Percentiles rank a stretch among this genome's conserved stretches.
phyloP scores from a whole-genome alignment of 768 basidiomycete species.

The Trametes cinnabarina region DNA sequence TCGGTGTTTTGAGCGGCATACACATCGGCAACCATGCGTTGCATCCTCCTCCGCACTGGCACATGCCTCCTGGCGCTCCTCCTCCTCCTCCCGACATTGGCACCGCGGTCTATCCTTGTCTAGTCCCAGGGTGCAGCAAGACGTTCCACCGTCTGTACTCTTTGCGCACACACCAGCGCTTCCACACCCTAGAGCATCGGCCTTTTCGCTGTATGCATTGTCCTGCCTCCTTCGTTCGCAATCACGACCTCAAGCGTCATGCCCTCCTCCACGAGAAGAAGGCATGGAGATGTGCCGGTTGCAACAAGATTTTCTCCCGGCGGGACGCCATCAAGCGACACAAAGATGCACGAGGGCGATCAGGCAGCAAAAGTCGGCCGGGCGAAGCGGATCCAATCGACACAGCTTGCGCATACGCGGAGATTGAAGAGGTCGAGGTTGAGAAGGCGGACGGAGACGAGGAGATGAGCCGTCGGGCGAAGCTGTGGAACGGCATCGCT shows the following conservation, averaged over 20 bases:
- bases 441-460: constrained; percentile 44
- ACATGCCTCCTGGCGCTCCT: constrained; percentile 24
- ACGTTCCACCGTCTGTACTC: constrained; percentile 67
- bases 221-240: constrained; percentile 74
- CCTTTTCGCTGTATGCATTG: constrained; percentile 65
- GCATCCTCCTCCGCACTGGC: constrained; percentile 28
- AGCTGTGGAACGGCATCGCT: constrained; percentile 64
- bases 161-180: constrained; percentile 68
- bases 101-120: constrained; percentile 79
- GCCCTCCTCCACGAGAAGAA: constrained; percentile 66
- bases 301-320: constrained; percentile 71
- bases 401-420: constrained; percentile 49
- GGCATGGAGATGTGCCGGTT: constrained; percentile 73
- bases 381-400: constrained; percentile 30
- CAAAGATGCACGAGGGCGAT: constrained; percentile 58
- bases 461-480: constrained; percentile 50
- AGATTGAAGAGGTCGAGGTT: constrained; percentile 55
- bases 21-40: constrained; percentile 52
- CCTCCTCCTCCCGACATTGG: constrained; percentile 47
- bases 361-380: constrained; percentile 29
- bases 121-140: constrained; percentile 62
- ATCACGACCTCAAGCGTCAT: constrained; percentile 81
- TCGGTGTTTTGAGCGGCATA: constrained; percentile 76
- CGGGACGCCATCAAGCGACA: constrained; percentile 79
- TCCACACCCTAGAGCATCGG: constrained; percentile 56